A percentile compares a stretch with the other conserved stretches of the same genome.
Evolutionary conservation across 148 eudicot genomes (phyloP).

Genomic region (Pharnaceum exiguum): DNA sequence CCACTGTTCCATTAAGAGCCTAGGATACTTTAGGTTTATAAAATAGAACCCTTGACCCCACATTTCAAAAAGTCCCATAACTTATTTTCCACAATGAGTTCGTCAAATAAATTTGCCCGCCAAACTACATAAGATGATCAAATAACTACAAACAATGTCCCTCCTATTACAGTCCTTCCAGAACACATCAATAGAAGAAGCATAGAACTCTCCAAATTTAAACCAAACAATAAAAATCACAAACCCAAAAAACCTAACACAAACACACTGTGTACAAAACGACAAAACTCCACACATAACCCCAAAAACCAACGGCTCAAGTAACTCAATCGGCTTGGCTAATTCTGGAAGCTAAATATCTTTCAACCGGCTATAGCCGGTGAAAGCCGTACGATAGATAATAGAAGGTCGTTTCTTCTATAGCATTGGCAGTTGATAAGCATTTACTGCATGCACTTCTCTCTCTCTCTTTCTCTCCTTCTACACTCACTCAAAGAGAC

Average conservation of each 20-base stretch:
- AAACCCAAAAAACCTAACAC: neutral
- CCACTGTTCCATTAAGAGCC: too few species aligned
- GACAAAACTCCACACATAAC: neutral
- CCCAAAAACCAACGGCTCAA: neutral
- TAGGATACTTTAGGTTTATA: too few species aligned
- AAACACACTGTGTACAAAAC: conserved; percentile 5
- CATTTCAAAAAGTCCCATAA: too few species aligned
- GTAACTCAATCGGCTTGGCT: conserved; percentile 4
- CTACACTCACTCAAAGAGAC: conserved; percentile 8
- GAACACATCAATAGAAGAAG: too few species aligned
- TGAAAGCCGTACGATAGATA: conserved; percentile 25
- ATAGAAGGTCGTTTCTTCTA: conserved; percentile 42
- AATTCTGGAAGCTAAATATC: neutral
- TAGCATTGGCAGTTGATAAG: conserved; percentile 78
- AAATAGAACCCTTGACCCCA: too few species aligned
- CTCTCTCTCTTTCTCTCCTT: conserved; percentile 16
- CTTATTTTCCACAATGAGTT: too few species aligned
- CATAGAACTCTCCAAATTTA: too few species aligned
- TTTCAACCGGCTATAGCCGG: conserved; percentile 27
- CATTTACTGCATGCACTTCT: conserved; percentile 58
- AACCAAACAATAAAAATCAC: too few species aligned
- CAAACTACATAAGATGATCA: too few species aligned
- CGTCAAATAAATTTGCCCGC: too few species aligned
- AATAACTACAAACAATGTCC: too few species aligned
- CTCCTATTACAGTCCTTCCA: too few species aligned